Base-by-base conservation (phyloP, 345 rosid genomes). In the Brassica rapa region DNA sequence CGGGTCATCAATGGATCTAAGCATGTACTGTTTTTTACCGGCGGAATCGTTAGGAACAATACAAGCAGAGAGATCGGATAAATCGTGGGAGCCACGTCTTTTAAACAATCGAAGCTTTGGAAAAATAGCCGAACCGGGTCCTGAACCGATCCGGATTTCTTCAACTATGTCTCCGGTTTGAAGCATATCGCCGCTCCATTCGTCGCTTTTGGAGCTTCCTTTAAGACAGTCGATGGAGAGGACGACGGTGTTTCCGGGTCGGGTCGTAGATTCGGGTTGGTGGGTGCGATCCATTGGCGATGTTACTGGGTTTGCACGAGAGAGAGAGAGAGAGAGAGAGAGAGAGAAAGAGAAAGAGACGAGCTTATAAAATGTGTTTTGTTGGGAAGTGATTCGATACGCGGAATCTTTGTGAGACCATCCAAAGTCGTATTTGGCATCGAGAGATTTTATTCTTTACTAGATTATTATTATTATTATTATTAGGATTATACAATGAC, bases 161-260 rank as follows among this genome's bases (percentile, higher is more conserved):
- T 92, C 99, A 0, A 95, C 99, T 81, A 95, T 89, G 75, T 95
- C 99, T n/a, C 98, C 99, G 0, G 98, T 92, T 71, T 95, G 98
- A 62, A 92, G 93, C 94, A 90, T 90, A 80, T 92, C 99, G n/a
- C 88, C 89, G 68, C 95, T 87, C 98, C 98, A 92, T 78, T 94
- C 98, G 23, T 91, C 98, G 74, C 93, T 95, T 77, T 85, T 95
- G 15, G 96, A 91, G 76, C 89, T 89, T 49, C 99, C 98, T 78
- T 89, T 92, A 0, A 95, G 87, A 66, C 98, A 92, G 14, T 92
- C 99, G 82, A 95, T 89, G 10, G 99, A 90, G 68, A 91, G 89
- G 7, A 91, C 92, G 1, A 57, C 11, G 25, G 74, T 15, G 46
- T 89, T 84, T 59, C 83, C 86, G 6, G 76, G 72, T 65, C 83